phyloP scores from a whole-genome alignment of 2,329 filamentous ascomycete genomes.

The Endothia cerciana region DNA sequence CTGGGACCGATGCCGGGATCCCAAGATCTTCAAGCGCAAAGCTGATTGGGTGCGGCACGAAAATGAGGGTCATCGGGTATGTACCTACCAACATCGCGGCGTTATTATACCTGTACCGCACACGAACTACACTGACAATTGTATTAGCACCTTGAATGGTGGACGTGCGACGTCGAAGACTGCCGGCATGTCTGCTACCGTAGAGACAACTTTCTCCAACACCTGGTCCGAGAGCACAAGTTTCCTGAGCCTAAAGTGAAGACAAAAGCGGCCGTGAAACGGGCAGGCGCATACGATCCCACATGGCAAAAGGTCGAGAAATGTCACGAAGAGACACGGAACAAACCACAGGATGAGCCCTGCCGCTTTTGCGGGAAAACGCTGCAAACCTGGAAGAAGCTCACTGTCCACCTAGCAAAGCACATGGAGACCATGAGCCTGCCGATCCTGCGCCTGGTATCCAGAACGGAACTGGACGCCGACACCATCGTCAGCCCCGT shows the following conservation, averaged over 20 bases:
- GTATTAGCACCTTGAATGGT: conserved; percentile 76
- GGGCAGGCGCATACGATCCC: conserved; percentile 59
- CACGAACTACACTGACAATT: conserved; percentile 3
- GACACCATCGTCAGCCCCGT: conserved; percentile 72
- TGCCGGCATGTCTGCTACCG: conserved; percentile 83
- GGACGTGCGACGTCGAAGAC: conserved; percentile 80
- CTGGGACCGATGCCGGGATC: conserved; percentile 79
- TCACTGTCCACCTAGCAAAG: conserved; percentile 90
- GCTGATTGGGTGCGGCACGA: conserved; percentile 96
- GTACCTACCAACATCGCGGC: not conserved
- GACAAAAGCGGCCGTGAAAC: conserved; percentile 69
- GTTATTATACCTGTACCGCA: too few species aligned
- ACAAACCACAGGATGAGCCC: conserved; percentile 72
- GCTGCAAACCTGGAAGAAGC: conserved; percentile 86
- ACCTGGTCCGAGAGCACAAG: conserved; percentile 90
- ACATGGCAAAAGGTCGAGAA: conserved; percentile 79
- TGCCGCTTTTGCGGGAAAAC: conserved; percentile 86
- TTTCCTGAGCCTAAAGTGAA: conserved; percentile 80
- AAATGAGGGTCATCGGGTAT: conserved; percentile 77
- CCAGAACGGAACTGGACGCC: conserved; percentile 49
- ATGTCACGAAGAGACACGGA: conserved; percentile 72
- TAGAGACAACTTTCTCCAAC: conserved; percentile 91
- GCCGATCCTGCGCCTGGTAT: conserved; percentile 70
- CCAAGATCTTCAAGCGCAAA: conserved; percentile 93
- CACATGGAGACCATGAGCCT: conserved; percentile 93